Percentiles rank a stretch among this genome's conserved stretches.
phyloP scores from a whole-genome alignment of 2,329 filamentous ascomycete species.

The Cytospora chrysosperma region DNA sequence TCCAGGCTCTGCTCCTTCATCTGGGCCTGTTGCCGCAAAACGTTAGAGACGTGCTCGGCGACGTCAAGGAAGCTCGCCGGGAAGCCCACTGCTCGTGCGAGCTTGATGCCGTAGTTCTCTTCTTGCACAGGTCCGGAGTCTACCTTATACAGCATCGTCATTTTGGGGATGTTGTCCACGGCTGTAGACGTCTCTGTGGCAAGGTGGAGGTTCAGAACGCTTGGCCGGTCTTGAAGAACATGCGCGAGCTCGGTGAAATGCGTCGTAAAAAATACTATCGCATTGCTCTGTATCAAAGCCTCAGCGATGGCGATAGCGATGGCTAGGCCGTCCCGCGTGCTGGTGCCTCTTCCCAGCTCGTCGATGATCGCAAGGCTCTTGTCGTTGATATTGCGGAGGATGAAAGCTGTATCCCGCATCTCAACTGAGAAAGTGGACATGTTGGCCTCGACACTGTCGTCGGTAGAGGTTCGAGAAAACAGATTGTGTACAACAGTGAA shows the following conservation, averaged over 20 bases:
- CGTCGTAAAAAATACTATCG: slow-evolving; percentile 88
- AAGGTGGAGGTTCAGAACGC: slow-evolving; percentile 82
- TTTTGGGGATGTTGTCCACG: slow-evolving; percentile 53
- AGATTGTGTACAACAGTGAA: slow-evolving; percentile 80
- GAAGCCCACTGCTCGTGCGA: slow-evolving; percentile 74
- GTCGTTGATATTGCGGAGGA: slow-evolving; percentile 76
- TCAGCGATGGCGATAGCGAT: slow-evolving; percentile 91
- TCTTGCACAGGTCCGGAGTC: slow-evolving; percentile 68
- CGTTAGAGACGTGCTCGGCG: slow-evolving; percentile 65
- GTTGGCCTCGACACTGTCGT: slow-evolving; percentile 86
- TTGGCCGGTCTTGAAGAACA: slow-evolving; percentile 71
- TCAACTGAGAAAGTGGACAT: slow-evolving; percentile 91
- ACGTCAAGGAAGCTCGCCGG: slow-evolving; percentile 65
- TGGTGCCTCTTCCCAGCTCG: slow-evolving; percentile 88
- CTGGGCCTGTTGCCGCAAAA: slow-evolving; percentile 58
- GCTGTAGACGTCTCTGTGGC: slow-evolving; percentile 61
- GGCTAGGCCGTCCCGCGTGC: slow-evolving; percentile 80
- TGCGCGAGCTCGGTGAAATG: slow-evolving; percentile 83
- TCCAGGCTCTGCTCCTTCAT: slow-evolving; percentile 58
- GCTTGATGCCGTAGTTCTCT: slow-evolving; percentile 77
- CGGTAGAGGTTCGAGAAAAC: slow-evolving; percentile 82
- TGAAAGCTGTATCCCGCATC: slow-evolving; percentile 95
- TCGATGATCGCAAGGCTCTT: slow-evolving; percentile 83
- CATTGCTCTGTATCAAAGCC: slow-evolving; percentile 74
- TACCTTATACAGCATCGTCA: slow-evolving; percentile 88